Base-by-base conservation (phyloP, 129 eudicot species). In the Oenanthe sinensis region DNA sequence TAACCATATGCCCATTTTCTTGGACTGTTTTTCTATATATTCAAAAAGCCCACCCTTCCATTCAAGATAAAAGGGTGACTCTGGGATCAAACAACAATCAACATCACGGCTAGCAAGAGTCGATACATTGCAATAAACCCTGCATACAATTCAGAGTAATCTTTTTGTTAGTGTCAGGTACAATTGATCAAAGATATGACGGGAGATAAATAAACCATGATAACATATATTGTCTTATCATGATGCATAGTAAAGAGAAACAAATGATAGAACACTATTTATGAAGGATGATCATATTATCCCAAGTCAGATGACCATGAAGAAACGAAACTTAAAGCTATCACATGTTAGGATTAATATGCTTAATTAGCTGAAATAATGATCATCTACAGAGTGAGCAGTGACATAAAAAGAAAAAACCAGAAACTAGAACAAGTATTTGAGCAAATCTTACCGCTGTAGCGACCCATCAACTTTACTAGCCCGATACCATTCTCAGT, bases 101-200 rank as follows among this genome's bases (percentile, higher is more conserved):
- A 92, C 99, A 78, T 96, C 99, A 81, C 99, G 90, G 81, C 96
- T 96, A 49, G 99, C 99, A 74, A 96, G 93, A 28, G 97, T 89
- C 26, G 99, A 80, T 96, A 87, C 97, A 96, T 96, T 40, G 99
- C 99, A 78, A 96, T 96, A 76, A 90, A 96, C 78, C 99, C 99
- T 96, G 92, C 82, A 88, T 16, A 22, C 74, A 9, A 43, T 74
- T 44, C 45, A 33, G 72, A 55, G 71, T 40, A 37, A 70, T 19
- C 45, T 43, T 52, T 8, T 78, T 83, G 54, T 75, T 9, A 52
- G n/a, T 33, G 8, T 75, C 5, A 2, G 17, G 19, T 75, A 36
- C 37, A 50, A 20, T 33, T 33, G 36, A 33, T 33, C 36, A 33
- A 33, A 33, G 36, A 33, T 33, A 33, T 33, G 36, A 33, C 36